These are phyloP conservation scores for Colletotrichum lini DNA, from an alignment of 2,329 filamentous ascomycete species.

Conservation along the genomic window DNA sequence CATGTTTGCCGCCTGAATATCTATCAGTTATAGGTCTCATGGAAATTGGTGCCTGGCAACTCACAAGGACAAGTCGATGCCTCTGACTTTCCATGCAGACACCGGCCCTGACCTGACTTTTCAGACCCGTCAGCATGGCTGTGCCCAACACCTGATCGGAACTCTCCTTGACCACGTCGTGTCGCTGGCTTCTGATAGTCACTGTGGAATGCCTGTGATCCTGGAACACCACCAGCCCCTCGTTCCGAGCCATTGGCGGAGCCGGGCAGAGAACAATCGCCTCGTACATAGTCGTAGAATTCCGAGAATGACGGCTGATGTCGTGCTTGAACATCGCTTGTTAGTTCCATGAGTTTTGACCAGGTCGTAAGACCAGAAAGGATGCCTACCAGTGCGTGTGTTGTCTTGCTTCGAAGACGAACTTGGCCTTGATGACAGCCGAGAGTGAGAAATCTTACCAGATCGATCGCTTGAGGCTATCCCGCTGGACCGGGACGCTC, in stretches of 20 bases:
- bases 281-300: slow-evolving; percentile 32
- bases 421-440: slow-evolving; percentile 12
- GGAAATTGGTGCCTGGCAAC: background rate
- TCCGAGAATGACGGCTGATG: slow-evolving; percentile 31
- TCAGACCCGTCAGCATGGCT: background rate
- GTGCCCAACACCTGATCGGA: slow-evolving; percentile 1
- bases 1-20: background rate
- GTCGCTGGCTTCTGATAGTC: background rate
- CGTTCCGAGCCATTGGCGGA: background rate
- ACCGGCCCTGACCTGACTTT: background rate
- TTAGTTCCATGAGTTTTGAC: background rate
- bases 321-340: slow-evolving; percentile 11
- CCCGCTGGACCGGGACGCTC: slow-evolving; percentile 23
- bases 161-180: slow-evolving; percentile 1
- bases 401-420: background rate
- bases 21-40: background rate
- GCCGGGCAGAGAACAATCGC: slow-evolving; percentile 9
- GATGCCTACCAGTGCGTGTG: slow-evolving; percentile 18
- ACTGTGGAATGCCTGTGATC: slow-evolving; percentile 15
- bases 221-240: background rate
- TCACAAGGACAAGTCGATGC: background rate
- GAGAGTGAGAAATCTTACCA: slow-evolving; percentile 13
- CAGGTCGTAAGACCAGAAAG: background rate
- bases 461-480: slow-evolving; percentile 29
- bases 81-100: background rate